A percentile compares a stretch with the other conserved stretches of the same genome.
Evolutionary conservation across 2,329 filamentous ascomycete genomes (phyloP).

Genomic region (Verticillium zaregamsianum): DNA sequence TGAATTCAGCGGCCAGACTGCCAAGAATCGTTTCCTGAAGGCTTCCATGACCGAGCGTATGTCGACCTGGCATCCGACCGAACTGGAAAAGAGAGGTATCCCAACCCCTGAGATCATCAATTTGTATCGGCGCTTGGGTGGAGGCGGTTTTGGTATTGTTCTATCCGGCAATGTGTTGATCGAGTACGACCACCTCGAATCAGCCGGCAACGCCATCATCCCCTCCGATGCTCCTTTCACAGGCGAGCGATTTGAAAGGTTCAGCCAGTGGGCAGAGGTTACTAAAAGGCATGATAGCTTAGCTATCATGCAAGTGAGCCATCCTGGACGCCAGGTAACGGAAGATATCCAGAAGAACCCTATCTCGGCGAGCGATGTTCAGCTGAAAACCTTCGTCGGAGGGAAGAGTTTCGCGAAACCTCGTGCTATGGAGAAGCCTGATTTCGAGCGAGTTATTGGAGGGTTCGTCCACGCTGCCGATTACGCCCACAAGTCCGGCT

Average conservation of each 20-base stretch:
- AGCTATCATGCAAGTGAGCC: slow-evolving; percentile 57
- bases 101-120: slow-evolving; percentile 39
- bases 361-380: slow-evolving; percentile 34
- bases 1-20: slow-evolving; percentile 47
- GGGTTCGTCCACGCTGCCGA: slow-evolving; percentile 54
- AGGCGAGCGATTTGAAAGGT: slow-evolving; percentile 57
- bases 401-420: slow-evolving; percentile 49
- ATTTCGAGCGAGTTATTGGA: slow-evolving; percentile 48
- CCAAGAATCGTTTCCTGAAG: slow-evolving; percentile 63
- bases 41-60: slow-evolving; percentile 63
- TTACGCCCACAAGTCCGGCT: slow-evolving; percentile 54
- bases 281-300: slow-evolving; percentile 52
- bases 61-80: slow-evolving; percentile 54
- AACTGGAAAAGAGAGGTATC: slow-evolving; percentile 43
- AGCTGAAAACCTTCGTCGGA: slow-evolving; percentile 32
- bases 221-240: slow-evolving; percentile 43
- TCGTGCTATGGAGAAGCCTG: slow-evolving; percentile 41
- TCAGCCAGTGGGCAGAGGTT: slow-evolving; percentile 33
- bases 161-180: slow-evolving; percentile 60
- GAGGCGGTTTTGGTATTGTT: slow-evolving; percentile 46
- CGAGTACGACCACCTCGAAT: slow-evolving; percentile 52
- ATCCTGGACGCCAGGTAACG: slow-evolving; percentile 54
- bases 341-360: slow-evolving; percentile 27
- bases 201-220: slow-evolving; percentile 51
- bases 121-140: slow-evolving; percentile 55